phyloP scores from a whole-genome alignment of 208 protist genomes.

The Tetramitus jugosus region DNA sequence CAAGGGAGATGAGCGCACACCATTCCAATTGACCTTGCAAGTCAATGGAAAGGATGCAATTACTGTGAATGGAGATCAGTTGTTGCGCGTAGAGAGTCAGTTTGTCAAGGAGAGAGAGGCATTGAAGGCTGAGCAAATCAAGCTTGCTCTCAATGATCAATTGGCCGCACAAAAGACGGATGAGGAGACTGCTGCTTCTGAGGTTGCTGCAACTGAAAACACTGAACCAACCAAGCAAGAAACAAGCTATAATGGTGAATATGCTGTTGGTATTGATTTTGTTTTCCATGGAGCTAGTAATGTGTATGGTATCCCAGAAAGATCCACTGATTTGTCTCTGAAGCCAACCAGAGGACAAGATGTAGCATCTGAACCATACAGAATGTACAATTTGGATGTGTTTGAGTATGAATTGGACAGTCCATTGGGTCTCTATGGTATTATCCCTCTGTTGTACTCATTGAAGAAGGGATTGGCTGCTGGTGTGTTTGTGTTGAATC shows the following conservation, averaged over 20 bases:
- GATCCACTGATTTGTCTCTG: slow-evolving; percentile 76
- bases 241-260: slow-evolving; percentile 9
- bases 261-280: slow-evolving; percentile 56
- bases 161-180: neutral
- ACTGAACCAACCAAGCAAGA: neutral
- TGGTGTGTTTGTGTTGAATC: slow-evolving; percentile 21
- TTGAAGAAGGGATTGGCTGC: neutral
- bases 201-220: neutral
- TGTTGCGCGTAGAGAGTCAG: neutral
- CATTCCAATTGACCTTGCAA: neutral
- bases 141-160: too few relatives aligned
- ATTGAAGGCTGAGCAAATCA: too few relatives aligned
- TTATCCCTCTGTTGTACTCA: slow-evolving; percentile 82
- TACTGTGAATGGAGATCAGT: neutral
- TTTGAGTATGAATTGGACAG: slow-evolving; percentile 92
- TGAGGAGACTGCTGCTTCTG: neutral
- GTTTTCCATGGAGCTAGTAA: slow-evolving; percentile 44
- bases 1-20: neutral
- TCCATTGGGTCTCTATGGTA: slow-evolving; percentile 85
- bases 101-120: too few relatives aligned
- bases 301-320: slow-evolving; percentile 91
- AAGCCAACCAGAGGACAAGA: neutral
- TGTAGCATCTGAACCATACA: slow-evolving; percentile 58
- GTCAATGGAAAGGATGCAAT: neutral
- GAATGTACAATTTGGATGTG: slow-evolving; percentile 94